Conservation (phyloP, 106 monocot species). For the Posidonia australis region DNA sequence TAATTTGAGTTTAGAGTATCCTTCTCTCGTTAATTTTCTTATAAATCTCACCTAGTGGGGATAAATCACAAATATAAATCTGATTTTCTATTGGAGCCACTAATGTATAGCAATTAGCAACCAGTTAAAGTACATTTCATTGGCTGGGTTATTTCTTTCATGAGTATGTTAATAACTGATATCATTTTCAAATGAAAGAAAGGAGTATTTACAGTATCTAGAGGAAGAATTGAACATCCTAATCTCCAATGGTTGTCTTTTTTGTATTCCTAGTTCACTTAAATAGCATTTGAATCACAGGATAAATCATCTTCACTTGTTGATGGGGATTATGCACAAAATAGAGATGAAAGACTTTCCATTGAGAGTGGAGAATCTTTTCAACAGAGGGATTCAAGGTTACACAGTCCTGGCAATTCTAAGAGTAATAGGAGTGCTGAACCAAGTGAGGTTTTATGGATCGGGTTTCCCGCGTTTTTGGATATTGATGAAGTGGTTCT, state of each 20-base stretch:
- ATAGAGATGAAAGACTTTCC: constrained; percentile 30
- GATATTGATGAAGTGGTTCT: constrained; percentile 59
- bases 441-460: constrained; percentile 86
- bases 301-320: constrained; percentile 42
- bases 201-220: background rate
- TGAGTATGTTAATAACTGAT: background rate
- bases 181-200: background rate
- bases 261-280: constrained; percentile 9
- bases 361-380: constrained; percentile 34
- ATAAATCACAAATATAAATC: no score
- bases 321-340: constrained; percentile 34
- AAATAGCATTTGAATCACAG: constrained; percentile 47
- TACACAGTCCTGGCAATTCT: constrained; percentile 35
- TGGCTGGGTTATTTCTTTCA: background rate
- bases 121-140: no score
- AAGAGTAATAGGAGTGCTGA: constrained; percentile 42
- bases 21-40: no score
- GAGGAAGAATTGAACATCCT: background rate
- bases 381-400: constrained; percentile 35
- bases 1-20: no score
- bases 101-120: no score
- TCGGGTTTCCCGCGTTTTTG: constrained; percentile 64
- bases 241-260: background rate
- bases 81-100: no score
- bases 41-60: no score